phyloP scores from a whole-genome alignment of 2,329 filamentous ascomycete species.

The Arthrobotrys megalospora region DNA sequence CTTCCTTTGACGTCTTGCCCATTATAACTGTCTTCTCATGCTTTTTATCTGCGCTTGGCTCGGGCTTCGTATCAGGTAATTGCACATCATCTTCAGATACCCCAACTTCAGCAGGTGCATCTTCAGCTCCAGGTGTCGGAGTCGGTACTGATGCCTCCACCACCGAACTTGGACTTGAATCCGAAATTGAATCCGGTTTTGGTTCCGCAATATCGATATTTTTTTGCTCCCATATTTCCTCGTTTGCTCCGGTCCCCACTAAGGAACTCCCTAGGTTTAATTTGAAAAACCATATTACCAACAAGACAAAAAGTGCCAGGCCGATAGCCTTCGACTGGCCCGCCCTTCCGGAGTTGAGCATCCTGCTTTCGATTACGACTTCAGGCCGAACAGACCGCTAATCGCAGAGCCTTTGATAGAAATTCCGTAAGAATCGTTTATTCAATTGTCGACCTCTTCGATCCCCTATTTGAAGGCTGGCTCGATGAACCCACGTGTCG shows the following conservation, averaged over 20 bases:
- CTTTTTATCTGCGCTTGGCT: background rate
- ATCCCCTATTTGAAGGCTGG: background rate
- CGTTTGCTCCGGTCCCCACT: background rate
- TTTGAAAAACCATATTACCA: constrained; percentile 29
- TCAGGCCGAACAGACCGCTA: background rate
- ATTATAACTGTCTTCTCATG: constrained; percentile 56
- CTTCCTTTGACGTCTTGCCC: constrained; percentile 34
- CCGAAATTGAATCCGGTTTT: background rate
- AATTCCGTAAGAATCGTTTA: too few relatives aligned
- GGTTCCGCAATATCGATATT: background rate
- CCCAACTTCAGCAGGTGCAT: background rate
- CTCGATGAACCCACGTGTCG: background rate
- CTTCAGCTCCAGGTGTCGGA: background rate
- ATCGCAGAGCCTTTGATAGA: background rate
- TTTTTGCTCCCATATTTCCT: constrained; percentile 1
- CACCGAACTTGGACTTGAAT: background rate
- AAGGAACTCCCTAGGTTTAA: background rate
- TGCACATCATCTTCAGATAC: background rate
- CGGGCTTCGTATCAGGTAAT: background rate
- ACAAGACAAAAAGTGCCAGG: background rate
- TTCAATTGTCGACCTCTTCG: too few relatives aligned
- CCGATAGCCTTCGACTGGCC: background rate
- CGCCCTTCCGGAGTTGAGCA: constrained; percentile 14
- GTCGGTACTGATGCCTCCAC: background rate
- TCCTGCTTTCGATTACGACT: background rate